Base-by-base conservation (phyloP, 2,329 filamentous ascomycete genomes). In the Kalaharituber pfeilii region DNA sequence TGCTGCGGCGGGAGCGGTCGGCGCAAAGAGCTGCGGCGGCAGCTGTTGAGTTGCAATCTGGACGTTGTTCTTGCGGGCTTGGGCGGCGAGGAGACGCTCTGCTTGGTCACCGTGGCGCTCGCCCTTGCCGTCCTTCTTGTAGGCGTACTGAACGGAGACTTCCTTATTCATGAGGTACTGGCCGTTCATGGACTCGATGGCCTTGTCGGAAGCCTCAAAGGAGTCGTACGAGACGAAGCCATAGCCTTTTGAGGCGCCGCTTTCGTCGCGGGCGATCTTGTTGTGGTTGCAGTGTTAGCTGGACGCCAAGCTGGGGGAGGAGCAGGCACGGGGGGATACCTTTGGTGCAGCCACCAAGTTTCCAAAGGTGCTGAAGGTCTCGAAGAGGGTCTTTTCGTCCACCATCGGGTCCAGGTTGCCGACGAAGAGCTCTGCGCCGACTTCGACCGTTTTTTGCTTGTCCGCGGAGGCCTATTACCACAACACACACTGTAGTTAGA, bases 101-200 rank as follows among this genome's bases (percentile, higher is more conserved):
- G 91, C 91, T 63, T 87, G 78, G 67, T 98, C 91, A 64, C 91
- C 91, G 67, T 98, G 91, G 56, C 91, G 76, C 71, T 96, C 89
- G 63, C 89, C 89, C 71, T 94, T 94, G 62, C 91, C 91, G 65
- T 98, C 91, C 71, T 96, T 96, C 75, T 98, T 98, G 77, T 94
- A 96, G 36, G 91, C 91, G 69, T 96, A 98, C 69, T 96, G 89
- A 45, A 98, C 91, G 2, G 84, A 85, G 63, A 96, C 83, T 69
- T 94, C 85, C 72, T 94, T 94, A 74, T 91, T 94, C 75, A 94
- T 88, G 57, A 98, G 79, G 69, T 91, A 96, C 71, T 96, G 88
- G 51, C 86, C 86, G 67, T 94, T 84, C 83, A 98, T 88, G 67
- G 89, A 91, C 61, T 81, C 77, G 59, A 94, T 86, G 42, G 91